Base-by-base conservation (phyloP, 2,329 filamentous ascomycete species). In the Ophiocordyceps polyrhachis-furcata region DNA sequence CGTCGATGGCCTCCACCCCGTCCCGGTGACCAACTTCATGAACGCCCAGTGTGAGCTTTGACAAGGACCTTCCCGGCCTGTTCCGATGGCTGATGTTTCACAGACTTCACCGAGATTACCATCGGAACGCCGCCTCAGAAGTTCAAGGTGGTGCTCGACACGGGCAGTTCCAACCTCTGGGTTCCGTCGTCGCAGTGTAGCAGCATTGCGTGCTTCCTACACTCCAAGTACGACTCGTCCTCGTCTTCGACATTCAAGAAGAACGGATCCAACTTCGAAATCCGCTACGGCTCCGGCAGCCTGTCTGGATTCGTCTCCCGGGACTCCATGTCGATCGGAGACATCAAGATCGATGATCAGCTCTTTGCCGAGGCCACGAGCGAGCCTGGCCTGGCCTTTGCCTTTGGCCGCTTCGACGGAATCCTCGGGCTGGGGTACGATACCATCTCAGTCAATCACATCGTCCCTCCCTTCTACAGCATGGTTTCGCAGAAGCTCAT, bases 101-200 rank as follows among this genome's bases (percentile, higher is more conserved):
- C 49, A 93, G 88, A 98, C 73, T 98, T 94, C 77, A 93, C 89
- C 54, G 87, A 95, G 65, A 95, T 98, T 63, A 75, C 78, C 55
- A 77, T 98, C 62, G 91, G 91, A 52, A 89, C 81, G 43, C 91
- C 91, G 52, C 81, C 91, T 31, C 91, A 98, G 70, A 74, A 69
- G 54, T 98, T 98, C 79, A 98, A 98, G 76, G 93, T 98, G 53
- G 83, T 98, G 51, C 81, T 98, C 51, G 91, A 98, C 65, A 98
- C 91, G 25, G 91, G 91, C 57, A 95, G 87, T 74, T 96, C 91
- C 63, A 98, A 98, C 73, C 76, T 98, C 51, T 98, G 93, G 93
- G 88, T 98, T 48, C 93, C 93, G 37, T 94, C 88, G 21, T 71
- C 76, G 46, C 73, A 86, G 59, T 98, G 93, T 65, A 80, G 76